Evolutionary conservation across 1,139 yeast genomes (phyloP).

Genomic region (Hyphopichia khmerensis): DNA sequence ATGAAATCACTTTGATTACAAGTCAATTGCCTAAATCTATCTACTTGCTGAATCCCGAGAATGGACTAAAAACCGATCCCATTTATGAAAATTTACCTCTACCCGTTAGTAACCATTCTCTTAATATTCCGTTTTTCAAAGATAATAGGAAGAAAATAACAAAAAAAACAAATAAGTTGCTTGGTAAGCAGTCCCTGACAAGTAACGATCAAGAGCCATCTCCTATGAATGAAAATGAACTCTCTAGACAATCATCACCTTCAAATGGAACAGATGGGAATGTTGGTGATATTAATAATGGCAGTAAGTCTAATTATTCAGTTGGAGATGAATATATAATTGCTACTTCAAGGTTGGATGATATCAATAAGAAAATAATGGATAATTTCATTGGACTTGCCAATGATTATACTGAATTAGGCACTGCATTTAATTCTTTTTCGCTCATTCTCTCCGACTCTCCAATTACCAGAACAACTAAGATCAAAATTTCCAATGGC

Average conservation of each 20-base stretch:
- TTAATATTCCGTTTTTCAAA: conserved; percentile 36
- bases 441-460: conserved; percentile 59
- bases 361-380: conserved; percentile 63
- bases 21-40: conserved; percentile 44
- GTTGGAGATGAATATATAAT: conserved; percentile 15
- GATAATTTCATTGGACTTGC: conserved; percentile 64
- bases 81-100: conserved; percentile 65
- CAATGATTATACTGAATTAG: conserved; percentile 66
- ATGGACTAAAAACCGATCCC: conserved; percentile 51
- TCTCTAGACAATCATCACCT: conserved; percentile 2
- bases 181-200: conserved; percentile 8
- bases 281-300: conserved; percentile 2
- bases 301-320: conserved; percentile 2
- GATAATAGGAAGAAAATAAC: conserved; percentile 30
- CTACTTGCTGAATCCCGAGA: conserved; percentile 56
- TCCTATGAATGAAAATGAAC: conserved; percentile 2
- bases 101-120: conserved; percentile 40
- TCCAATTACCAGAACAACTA: conserved; percentile 18
- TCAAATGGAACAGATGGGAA: conserved; percentile 8
- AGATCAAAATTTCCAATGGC: conserved; percentile 8
- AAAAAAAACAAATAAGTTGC: conserved; percentile 24
- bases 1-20: conserved; percentile 41
- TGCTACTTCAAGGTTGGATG: conserved; percentile 54
- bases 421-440: conserved; percentile 70
- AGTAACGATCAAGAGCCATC: conserved; percentile 3